These are phyloP conservation scores for Tetracentron sinense DNA, from an alignment of 164 flowering plant species.

Conservation along the genomic window DNA sequence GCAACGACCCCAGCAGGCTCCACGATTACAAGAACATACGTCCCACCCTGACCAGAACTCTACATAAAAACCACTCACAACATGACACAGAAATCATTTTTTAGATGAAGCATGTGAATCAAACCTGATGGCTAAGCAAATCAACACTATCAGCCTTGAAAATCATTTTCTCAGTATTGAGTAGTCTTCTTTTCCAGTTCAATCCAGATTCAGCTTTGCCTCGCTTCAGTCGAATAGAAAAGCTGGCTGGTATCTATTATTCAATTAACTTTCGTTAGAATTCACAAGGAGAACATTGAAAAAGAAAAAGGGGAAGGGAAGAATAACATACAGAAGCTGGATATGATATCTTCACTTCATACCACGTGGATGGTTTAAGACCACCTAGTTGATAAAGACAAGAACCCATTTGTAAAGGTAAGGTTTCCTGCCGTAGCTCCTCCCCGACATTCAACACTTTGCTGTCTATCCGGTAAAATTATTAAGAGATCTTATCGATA, in stretches of 20 bases:
- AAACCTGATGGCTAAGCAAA: conserved; percentile 30
- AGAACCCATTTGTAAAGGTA: conserved; percentile 66
- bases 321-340: conserved; percentile 93
- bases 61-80: conserved; percentile 11
- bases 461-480: conserved; percentile 29
- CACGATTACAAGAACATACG: conserved; percentile 57
- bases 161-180: conserved; percentile 84
- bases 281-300: conserved; percentile 1
- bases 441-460: conserved; percentile 60
- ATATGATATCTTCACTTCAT: conserved; percentile 99
- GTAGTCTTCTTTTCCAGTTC: conserved; percentile 54
- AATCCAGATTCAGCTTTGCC: conserved; percentile 27
- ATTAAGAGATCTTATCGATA: neutral
- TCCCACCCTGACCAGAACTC: conserved; percentile 33
- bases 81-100: neutral
- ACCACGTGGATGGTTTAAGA: conserved; percentile 64
- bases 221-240: conserved; percentile 55
- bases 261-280: conserved; percentile 7
- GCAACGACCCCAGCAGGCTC: conserved; percentile 89
- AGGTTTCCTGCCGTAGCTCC: conserved; percentile 59
- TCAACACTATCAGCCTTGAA: conserved; percentile 48
- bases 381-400: conserved; percentile 60
- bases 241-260: conserved; percentile 75
- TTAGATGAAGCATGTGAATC: neutral
- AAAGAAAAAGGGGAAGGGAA: neutral